Conservation (phyloP, 192 early-diverging fungal species). For the Backusella westeae region DNA sequence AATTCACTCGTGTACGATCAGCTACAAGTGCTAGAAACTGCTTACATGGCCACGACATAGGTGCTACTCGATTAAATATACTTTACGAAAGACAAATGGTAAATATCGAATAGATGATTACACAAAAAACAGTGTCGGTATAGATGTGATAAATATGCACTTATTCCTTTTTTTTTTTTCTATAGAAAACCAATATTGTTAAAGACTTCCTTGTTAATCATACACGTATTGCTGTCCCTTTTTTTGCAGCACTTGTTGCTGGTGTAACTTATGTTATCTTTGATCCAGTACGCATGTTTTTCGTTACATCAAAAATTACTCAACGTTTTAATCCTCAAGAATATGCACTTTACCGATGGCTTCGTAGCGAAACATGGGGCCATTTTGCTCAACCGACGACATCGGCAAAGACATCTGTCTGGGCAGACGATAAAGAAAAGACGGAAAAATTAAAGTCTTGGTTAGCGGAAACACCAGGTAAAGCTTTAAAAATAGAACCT, state of each 20-base stretch:
- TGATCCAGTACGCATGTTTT: conserved; percentile 90
- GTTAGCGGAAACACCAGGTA: conserved; percentile 56
- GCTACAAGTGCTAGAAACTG: conserved; percentile 95
- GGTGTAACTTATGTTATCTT: conserved; percentile 82
- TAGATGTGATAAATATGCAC: conserved; percentile 18
- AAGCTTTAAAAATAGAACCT: neutral
- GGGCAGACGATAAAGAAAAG: conserved; percentile 61
- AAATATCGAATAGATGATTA: conserved; percentile 9
- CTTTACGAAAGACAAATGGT: conserved; percentile 59
- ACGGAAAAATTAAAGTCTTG: conserved; percentile 53
- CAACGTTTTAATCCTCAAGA: conserved; percentile 71
- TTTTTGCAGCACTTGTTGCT: conserved; percentile 75
- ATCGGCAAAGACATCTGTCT: conserved; percentile 38
- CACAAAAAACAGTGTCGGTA: neutral
- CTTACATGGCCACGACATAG: conserved; percentile 77
- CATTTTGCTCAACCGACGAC: neutral
- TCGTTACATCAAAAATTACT: conserved; percentile 82
- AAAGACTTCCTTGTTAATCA: conserved; percentile 72
- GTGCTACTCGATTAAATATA: conserved; percentile 60
- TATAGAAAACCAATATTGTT: conserved; percentile 51
- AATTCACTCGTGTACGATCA: conserved; percentile 71
- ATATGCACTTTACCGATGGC: conserved; percentile 58
- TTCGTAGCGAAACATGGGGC: conserved; percentile 51
- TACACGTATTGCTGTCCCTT: conserved; percentile 71
- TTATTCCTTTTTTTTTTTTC: neutral